Evolutionary conservation across 139 green algal genomes (phyloP).

Genomic region (Chlamydomonas incerta): DNA sequence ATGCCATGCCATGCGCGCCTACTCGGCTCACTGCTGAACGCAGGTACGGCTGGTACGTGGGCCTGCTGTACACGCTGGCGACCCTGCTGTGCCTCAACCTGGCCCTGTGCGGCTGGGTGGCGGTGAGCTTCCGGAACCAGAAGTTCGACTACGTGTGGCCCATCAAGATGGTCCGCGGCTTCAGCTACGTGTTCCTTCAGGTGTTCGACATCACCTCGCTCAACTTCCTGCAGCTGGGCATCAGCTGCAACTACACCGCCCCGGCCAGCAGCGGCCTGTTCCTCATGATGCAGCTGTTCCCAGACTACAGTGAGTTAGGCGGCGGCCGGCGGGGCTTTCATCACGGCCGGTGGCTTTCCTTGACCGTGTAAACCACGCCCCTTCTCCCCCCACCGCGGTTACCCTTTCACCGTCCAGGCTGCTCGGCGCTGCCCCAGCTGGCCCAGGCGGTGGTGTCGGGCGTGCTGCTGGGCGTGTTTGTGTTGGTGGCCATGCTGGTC

Average conservation of each 20-base stretch:
- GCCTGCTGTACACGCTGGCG: not conserved
- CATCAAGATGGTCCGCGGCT: not conserved
- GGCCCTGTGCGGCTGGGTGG: constrained; percentile 2
- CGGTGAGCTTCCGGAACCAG: constrained; percentile 9
- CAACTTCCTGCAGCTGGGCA: constrained; percentile 9
- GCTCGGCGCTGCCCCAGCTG: not conserved
- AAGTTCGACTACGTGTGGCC: constrained; percentile 25
- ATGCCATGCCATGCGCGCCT: too few relatives aligned
- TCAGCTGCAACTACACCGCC: not conserved
- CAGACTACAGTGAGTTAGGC: constrained; percentile 1
- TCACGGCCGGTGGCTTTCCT: too few relatives aligned
- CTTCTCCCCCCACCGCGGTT: too few relatives aligned
- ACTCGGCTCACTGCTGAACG: too few relatives aligned
- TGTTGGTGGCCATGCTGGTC: not conserved
- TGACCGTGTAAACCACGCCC: too few relatives aligned
- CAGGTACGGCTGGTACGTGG: not conserved
- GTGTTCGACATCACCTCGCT: constrained; percentile 20
- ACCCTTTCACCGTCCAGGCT: not conserved
- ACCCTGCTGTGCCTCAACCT: not conserved
- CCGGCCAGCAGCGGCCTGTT: not conserved
- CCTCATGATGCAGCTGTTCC: not conserved
- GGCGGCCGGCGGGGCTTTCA: too few relatives aligned
- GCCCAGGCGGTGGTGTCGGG: constrained; percentile 1
- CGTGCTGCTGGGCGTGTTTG: not conserved
- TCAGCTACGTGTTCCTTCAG: constrained; percentile 9